phyloP scores from a whole-genome alignment of 1,284 basidiomycete genomes.

The Cutaneotrichosporon mucoides region DNA sequence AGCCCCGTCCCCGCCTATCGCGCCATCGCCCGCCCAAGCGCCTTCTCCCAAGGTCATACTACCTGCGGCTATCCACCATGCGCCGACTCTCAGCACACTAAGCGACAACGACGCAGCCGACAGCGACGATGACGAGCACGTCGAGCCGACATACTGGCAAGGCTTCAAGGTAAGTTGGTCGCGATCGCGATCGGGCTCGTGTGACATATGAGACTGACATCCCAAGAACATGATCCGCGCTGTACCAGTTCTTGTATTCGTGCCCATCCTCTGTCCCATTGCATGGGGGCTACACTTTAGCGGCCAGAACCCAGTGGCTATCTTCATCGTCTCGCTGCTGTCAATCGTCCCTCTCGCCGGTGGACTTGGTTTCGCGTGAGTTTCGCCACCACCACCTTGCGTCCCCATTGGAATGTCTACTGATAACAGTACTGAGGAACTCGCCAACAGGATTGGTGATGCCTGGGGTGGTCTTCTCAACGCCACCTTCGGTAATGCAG shows the following conservation, averaged over 20 bases:
- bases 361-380: conserved; percentile 49
- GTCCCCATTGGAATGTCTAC: not conserved
- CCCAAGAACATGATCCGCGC: conserved; percentile 36
- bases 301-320: conserved; percentile 55
- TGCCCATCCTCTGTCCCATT: conserved; percentile 56
- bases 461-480: conserved; percentile 52
- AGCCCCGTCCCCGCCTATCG: not conserved
- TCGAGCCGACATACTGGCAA: conserved; percentile 12
- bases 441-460: conserved; percentile 51
- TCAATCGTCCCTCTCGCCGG: conserved; percentile 51
- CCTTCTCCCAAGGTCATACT: not conserved
- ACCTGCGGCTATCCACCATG: not conserved
- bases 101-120: conserved; percentile 3
- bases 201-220: not conserved
- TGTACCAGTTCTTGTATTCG: conserved; percentile 24
- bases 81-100: not conserved
- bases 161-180: conserved; percentile 11
- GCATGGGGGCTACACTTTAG: conserved; percentile 68
- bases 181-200: too few relatives aligned
- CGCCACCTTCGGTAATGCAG: conserved; percentile 51
- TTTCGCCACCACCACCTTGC: not conserved
- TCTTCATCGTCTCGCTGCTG: conserved; percentile 68
- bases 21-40: not conserved
- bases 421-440: conserved; percentile 48
- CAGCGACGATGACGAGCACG: not conserved